phyloP scores from a whole-genome alignment of 106 monocot genomes.

The Posidonia australis region DNA sequence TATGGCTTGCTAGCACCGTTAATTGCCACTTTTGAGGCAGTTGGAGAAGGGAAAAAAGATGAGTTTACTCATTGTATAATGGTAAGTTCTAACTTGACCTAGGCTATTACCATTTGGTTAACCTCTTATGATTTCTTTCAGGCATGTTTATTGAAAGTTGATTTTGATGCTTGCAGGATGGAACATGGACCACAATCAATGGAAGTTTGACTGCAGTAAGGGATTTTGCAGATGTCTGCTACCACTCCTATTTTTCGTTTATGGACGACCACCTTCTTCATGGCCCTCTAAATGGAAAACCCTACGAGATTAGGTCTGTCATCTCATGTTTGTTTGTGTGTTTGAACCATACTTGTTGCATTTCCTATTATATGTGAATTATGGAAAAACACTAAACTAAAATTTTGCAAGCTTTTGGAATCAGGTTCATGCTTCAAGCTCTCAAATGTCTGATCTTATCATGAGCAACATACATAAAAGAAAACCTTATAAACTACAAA shows the following conservation, averaged over 20 bases:
- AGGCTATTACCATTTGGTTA: background rate
- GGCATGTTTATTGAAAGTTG: background rate
- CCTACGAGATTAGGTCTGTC: constrained; percentile 73
- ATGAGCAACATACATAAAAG: no score
- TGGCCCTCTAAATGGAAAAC: constrained; percentile 41
- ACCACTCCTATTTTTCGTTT: constrained; percentile 83
- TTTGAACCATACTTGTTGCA: background rate
- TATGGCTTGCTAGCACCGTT: constrained; percentile 88
- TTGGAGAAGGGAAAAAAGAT: constrained; percentile 74
- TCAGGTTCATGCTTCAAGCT: background rate
- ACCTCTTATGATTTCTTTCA: background rate
- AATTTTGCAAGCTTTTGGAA: background rate
- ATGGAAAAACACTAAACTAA: no score
- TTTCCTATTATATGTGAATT: background rate
- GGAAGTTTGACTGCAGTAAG: constrained; percentile 74
- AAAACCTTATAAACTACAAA: no score
- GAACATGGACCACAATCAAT: constrained; percentile 80
- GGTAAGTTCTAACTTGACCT: constrained; percentile 25
- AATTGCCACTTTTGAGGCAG: constrained; percentile 78
- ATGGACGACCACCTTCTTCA: constrained; percentile 70
- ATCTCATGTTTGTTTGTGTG: background rate
- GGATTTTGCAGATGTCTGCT: constrained; percentile 74
- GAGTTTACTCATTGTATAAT: constrained; percentile 57
- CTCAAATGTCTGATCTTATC: no score
- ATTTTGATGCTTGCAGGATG: constrained; percentile 40